Conservation (phyloP, 83 land plant species). For the Isoetes engelmannii region DNA sequence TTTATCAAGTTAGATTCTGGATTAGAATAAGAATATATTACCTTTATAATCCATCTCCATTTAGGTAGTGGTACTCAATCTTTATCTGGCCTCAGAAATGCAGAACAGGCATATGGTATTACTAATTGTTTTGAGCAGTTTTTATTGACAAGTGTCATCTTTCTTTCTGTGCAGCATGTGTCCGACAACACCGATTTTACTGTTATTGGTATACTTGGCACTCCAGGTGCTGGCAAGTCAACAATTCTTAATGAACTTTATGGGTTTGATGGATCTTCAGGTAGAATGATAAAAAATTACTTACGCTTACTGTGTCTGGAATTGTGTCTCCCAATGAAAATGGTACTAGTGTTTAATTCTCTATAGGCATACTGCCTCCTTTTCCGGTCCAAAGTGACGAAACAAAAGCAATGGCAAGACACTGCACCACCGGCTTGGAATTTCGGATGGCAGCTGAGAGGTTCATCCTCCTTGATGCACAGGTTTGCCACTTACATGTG, state of each 20-base stretch:
- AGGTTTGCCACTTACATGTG: constrained; percentile 55
- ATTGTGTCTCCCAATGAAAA: too few species aligned
- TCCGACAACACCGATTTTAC: constrained; percentile 91
- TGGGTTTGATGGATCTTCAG: constrained; percentile 66
- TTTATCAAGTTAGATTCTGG: too few species aligned
- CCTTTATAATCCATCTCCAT: too few species aligned
- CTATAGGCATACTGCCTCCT: constrained; percentile 92
- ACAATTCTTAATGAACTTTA: constrained; percentile 90
- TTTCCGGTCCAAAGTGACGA: constrained; percentile 76
- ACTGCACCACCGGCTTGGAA: constrained; percentile 79
- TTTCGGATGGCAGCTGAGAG: constrained; percentile 72
- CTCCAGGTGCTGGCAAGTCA: constrained; percentile 91
- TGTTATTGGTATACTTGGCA: constrained; percentile 84
- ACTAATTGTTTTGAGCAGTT: too few species aligned
- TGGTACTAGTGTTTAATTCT: too few species aligned
- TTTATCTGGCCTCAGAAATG: too few species aligned
- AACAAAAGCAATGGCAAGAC: constrained; percentile 63
- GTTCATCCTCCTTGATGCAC: constrained; percentile 82
- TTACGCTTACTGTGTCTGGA: too few species aligned
- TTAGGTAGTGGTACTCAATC: too few species aligned
- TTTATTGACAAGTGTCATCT: too few species aligned
- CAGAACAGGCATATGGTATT: too few species aligned
- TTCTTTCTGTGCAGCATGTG: constrained; percentile 54
- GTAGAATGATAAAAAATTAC: too few species aligned
- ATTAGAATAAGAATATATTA: too few species aligned